Evolutionary conservation across 352 stramenopile species (phyloP).

Genomic region (Pythium plurisporium): DNA sequence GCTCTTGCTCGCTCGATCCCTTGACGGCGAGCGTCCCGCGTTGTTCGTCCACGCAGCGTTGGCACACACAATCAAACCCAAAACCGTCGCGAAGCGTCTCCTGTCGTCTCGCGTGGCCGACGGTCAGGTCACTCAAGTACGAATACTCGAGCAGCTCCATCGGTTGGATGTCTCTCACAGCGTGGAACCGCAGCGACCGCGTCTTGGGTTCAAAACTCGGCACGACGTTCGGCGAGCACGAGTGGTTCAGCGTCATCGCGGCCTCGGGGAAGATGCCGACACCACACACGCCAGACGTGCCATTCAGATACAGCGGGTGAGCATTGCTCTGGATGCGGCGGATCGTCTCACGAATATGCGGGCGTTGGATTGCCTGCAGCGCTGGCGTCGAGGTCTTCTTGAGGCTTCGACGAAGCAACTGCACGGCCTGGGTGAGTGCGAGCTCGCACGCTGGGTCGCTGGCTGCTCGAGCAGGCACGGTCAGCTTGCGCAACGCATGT

Average conservation of each 20-base stretch:
- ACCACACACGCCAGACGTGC: constrained; percentile 29
- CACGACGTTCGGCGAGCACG: constrained; percentile 54
- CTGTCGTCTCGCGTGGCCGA: constrained; percentile 32
- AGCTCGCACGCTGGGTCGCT: background rate
- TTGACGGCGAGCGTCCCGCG: background rate
- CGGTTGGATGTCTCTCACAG: constrained; percentile 28
- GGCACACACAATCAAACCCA: constrained; percentile 46
- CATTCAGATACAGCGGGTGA: constrained; percentile 46
- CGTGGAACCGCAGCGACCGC: constrained; percentile 44
- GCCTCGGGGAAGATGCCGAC: constrained; percentile 62
- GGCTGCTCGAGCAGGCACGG: background rate
- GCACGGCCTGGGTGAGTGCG: background rate
- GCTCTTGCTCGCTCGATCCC: background rate
- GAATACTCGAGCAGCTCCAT: constrained; percentile 42
- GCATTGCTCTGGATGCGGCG: constrained; percentile 50
- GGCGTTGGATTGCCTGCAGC: background rate
- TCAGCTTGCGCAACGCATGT: constrained; percentile 25
- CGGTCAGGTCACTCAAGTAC: constrained; percentile 47
- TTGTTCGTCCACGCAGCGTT: constrained; percentile 26
- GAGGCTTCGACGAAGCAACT: constrained; percentile 3
- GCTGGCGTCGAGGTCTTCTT: background rate
- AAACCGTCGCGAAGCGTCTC: constrained; percentile 36
- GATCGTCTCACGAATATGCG: constrained; percentile 34
- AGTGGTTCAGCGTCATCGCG: constrained; percentile 68
- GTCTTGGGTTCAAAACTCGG: constrained; percentile 42